phyloP scores from a whole-genome alignment of 495 filamentous ascomycete genomes.

The Penicillium cosmopolitanum region DNA sequence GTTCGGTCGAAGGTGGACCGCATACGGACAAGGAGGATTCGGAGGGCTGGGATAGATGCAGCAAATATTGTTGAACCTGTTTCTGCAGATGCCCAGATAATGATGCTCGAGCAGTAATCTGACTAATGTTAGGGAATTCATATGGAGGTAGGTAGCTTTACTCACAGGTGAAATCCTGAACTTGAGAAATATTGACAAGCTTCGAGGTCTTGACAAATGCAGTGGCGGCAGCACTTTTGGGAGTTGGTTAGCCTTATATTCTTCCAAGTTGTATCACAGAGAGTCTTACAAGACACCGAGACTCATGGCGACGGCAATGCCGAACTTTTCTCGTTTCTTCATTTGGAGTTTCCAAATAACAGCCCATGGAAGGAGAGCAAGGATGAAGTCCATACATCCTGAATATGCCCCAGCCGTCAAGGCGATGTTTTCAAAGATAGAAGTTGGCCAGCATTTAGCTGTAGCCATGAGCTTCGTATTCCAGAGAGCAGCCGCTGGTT shows the following conservation, averaged over 20 bases:
- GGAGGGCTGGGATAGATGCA: constrained; percentile 30
- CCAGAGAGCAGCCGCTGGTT: constrained; percentile 24
- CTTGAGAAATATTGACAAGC: constrained; percentile 17
- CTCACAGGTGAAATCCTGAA: constrained; percentile 32
- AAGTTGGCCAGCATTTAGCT: constrained; percentile 27
- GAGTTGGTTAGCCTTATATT: not conserved
- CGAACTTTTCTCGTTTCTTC: constrained; percentile 28
- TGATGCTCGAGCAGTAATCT: constrained; percentile 18
- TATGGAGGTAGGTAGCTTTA: not conserved
- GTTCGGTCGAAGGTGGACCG: constrained; percentile 16
- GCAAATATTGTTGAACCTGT: constrained; percentile 30
- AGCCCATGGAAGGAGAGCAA: constrained; percentile 30
- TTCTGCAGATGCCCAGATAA: constrained; percentile 32
- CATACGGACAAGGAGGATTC: constrained; percentile 21
- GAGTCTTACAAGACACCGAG: constrained; percentile 29
- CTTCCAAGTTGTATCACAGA: not conserved
- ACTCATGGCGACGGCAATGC: constrained; percentile 32
- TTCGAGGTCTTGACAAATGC: constrained; percentile 33
- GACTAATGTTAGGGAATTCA: not conserved
- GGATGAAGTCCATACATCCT: constrained; percentile 30
- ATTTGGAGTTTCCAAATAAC: constrained; percentile 33
- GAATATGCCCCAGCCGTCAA: constrained; percentile 31
- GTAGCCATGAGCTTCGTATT: constrained; percentile 17
- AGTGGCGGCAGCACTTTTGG: constrained; percentile 21
- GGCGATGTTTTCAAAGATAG: constrained; percentile 24